Base-by-base conservation (phyloP, 495 filamentous ascomycete genomes). In the Thermothielavioides terrestris region DNA sequence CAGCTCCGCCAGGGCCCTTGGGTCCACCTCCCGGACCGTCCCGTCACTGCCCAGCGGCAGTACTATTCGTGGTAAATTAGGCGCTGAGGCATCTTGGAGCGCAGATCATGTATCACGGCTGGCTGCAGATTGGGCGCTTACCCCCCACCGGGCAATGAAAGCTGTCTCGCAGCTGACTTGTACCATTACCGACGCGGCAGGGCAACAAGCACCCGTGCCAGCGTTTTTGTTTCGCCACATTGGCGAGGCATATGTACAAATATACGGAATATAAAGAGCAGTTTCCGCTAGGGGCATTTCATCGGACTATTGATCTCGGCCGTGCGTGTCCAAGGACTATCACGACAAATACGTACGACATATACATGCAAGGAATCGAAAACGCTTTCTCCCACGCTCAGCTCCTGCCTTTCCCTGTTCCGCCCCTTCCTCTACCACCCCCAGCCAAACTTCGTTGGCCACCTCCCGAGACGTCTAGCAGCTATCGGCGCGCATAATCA, bases 11-110 rank as follows among this genome's bases (percentile, higher is more conserved):
- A 82, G 53, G 82, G 83, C 49, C 80, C 90, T 15, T 95, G 89
- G 90, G 77, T 84, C 20, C 85, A 85, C 57, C 70, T 96, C 25
- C 92, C 91, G 3, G 85, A 94, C 65, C 72, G 84, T 28, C 83
- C 83, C 0, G 70, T 91, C 21, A 80, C 78, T 48, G 77, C 81
- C 6, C 91, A 96, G 74, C 79, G 84, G 54, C 89, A 84, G 67
- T 94, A 87, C 64, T 91, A 89, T 70, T 80, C 79, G 51, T 96
- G 90, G 90, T 96, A 80, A 62, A 68, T 34, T 8, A 9, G 2
- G 30, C 6, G 18, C n/a, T 25, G 36, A n/a, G 15, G 4, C 4
- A 17, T 15, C 34, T 21, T 4, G 45, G 8, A 4, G 1, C 20
- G 35, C 31, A n/a, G 9, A 39, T 35, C 21, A 4, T 30, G 25